These are phyloP conservation scores for Macrolepiota albuminosa DNA, from an alignment of 768 basidiomycete genomes.

Conservation along the genomic window DNA sequence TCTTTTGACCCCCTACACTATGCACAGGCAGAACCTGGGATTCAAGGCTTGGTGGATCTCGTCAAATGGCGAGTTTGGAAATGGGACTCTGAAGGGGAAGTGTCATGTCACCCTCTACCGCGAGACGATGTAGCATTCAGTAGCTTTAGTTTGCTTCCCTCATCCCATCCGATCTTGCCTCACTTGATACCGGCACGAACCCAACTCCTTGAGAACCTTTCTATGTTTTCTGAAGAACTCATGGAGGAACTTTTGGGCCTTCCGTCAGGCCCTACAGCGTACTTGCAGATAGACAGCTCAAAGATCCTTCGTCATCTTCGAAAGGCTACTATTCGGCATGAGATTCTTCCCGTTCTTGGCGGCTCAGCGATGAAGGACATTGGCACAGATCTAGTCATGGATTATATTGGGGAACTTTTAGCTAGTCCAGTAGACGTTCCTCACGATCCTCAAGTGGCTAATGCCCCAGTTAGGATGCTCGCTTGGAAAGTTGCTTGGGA, in stretches of 20 bases:
- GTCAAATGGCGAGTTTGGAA: slow-evolving; percentile 82
- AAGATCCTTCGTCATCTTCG: slow-evolving; percentile 64
- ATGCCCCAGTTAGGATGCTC: slow-evolving; percentile 54
- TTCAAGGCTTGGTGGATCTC: slow-evolving; percentile 81
- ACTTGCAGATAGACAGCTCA: slow-evolving; percentile 52
- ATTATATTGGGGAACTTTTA: slow-evolving; percentile 76
- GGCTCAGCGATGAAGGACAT: slow-evolving; percentile 80
- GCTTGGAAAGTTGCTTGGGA: slow-evolving; percentile 94
- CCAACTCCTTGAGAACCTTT: slow-evolving; percentile 70
- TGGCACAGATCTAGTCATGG: slow-evolving; percentile 76
- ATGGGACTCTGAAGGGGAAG: slow-evolving; percentile 52
- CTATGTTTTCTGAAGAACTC: slow-evolving; percentile 78
- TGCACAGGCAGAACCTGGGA: slow-evolving; percentile 69
- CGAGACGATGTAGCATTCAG: slow-evolving; percentile 39
- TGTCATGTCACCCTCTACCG: slow-evolving; percentile 46
- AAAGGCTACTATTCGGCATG: slow-evolving; percentile 55
- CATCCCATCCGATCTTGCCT: slow-evolving; percentile 61
- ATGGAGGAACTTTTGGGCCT: slow-evolving; percentile 65
- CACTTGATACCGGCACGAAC: slow-evolving; percentile 65
- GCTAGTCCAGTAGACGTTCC: slow-evolving; percentile 71
- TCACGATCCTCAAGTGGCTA: slow-evolving; percentile 37
- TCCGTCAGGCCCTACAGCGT: slow-evolving; percentile 54
- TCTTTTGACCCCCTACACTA: slow-evolving; percentile 71
- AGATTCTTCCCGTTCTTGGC: slow-evolving; percentile 75
- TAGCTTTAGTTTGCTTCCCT: slow-evolving; percentile 40